Evolutionary conservation across 148 eudicot species (phyloP), one percentile per base, ranked within the genome.

Genomic region (Spergularia marina): DNA sequence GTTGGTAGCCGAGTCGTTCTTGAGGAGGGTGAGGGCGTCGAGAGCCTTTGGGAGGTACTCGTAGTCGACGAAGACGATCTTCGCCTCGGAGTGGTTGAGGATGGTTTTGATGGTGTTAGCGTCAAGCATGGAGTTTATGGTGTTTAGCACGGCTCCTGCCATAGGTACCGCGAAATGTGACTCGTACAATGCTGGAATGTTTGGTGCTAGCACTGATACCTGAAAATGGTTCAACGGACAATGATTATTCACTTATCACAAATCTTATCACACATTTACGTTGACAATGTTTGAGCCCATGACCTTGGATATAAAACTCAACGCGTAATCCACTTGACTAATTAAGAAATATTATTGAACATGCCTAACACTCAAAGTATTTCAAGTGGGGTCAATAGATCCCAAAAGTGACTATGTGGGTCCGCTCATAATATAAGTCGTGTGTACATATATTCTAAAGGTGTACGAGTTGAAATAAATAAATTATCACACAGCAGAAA

Each of bases 101-200:
- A 94, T 90, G 9, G 89, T 90, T 60, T 88, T 87, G 54, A 94
- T 56, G 52, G 80, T 87, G 13, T 82, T 80, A 11, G 89, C 86
- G 20, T 90, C 89, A 6, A 94, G 89, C 73, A 94, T 79, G 15
- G 91, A 83, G 83, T 91, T 94, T 82, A 94, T 86, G 5, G 97
- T 67, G 82, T 91, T 94, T 51, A 94, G 88, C 15, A 94, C 89
- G 0, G 89, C 97, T 12, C 98, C 98, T 0, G 97, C 94, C 97
- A 94, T 94, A 5, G 98, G 95, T 70, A 91, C 98, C 2, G 93
- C 98, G 30, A 91, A 94, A 74, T 94, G 98, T 91, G 90, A 85
- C 86, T 94, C 98, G 62, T 91, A 94, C 73, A 86, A 1, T 10
- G 98, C 97, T 39, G 98, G 98, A 44, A 87, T 58, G 30, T 94